Percentiles rank a stretch among this genome's conserved stretches.
phyloP scores from a whole-genome alignment of 371 early-diverging fungal species.

The Actinomucor elegans region DNA sequence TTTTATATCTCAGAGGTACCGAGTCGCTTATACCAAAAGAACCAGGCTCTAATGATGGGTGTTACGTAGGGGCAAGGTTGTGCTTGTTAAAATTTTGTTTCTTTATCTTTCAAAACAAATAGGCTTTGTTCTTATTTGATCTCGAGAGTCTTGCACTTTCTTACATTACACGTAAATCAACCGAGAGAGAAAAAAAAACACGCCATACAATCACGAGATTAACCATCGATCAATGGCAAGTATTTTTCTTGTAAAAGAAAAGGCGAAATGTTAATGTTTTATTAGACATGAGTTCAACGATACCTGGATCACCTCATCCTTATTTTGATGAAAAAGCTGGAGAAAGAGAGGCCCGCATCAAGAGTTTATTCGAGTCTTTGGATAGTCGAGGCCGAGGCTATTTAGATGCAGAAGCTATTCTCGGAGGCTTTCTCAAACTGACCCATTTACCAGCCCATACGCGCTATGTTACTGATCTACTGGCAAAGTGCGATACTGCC shows the following conservation, averaged over 20 bases:
- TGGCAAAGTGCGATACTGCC: constrained; percentile 60
- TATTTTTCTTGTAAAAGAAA: neutral
- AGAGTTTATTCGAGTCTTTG: constrained; percentile 46
- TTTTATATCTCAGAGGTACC: no score
- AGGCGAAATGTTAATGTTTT: neutral
- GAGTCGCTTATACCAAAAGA: no score
- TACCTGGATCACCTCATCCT: constrained; percentile 39
- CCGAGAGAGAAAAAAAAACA: no score
- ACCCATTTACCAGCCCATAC: constrained; percentile 54
- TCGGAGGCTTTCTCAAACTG: constrained; percentile 45
- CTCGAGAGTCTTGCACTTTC: no score
- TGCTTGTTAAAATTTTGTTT: no score
- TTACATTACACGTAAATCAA: no score
- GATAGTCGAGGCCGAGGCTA: constrained; percentile 43
- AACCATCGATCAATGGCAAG: constrained; percentile 11
- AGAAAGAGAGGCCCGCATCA: constrained; percentile 48
- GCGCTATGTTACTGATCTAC: constrained; percentile 50
- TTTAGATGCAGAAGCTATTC: constrained; percentile 50
- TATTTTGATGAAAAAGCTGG: constrained; percentile 50
- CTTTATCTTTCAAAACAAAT: no score
- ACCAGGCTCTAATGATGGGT: no score
- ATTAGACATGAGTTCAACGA: constrained; percentile 15
- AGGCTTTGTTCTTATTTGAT: no score
- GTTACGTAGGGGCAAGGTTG: no score
- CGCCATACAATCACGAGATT: no score